Base-by-base conservation (phyloP, 2,329 filamentous ascomycete genomes). In the Hirsutella rhossiliensis region DNA sequence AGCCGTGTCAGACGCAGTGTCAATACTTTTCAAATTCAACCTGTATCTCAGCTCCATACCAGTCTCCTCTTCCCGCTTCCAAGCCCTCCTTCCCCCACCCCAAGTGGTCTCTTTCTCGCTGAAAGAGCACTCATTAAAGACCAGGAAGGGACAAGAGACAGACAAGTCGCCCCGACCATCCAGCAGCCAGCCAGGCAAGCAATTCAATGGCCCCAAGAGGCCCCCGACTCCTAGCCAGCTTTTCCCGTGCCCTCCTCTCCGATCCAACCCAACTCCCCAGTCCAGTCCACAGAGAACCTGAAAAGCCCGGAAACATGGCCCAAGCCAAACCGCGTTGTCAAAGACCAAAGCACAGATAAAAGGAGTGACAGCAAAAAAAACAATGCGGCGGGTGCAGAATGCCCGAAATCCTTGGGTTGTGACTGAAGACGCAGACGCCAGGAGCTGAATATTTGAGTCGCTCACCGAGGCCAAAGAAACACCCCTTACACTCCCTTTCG, bases 401-500 rank as follows among this genome's bases (percentile, higher is more conserved):
- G 18, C 15, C 23, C 39, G 23, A 27, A 19, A 17, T 12, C 43
- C 32, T 11, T 23, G 28, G 43, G 18, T 27, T 18, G 23, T 32
- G 39, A 36, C 36, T 20, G 27, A 13, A 44, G 44, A 49, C 44
- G 46, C 45, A 45, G 46, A 56, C 48, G 48, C 52, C 50, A 47
- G 46, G 45, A 62, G 56, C 55, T 56, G 53, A 53, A 56, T 52
- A 11, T 18, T 36, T 37, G 15, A 37, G 48, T 57, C 60, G 60
- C 58, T 56, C 57, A 56, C 50, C 60, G 62, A 57, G 59, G 56
- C 29, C 40, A 18, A 38, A 38, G 31, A 29, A 38, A 18, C 17
- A 19, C 28, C 41, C 41, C 11, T 12, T 28, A 11, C 34, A 27
- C 42, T 39, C 36, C 62, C 61, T 60, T 60, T 63, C 63, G 64